Conservation (phyloP, 2,329 filamentous ascomycete genomes). For the Alternaria novae-zelandiae region DNA sequence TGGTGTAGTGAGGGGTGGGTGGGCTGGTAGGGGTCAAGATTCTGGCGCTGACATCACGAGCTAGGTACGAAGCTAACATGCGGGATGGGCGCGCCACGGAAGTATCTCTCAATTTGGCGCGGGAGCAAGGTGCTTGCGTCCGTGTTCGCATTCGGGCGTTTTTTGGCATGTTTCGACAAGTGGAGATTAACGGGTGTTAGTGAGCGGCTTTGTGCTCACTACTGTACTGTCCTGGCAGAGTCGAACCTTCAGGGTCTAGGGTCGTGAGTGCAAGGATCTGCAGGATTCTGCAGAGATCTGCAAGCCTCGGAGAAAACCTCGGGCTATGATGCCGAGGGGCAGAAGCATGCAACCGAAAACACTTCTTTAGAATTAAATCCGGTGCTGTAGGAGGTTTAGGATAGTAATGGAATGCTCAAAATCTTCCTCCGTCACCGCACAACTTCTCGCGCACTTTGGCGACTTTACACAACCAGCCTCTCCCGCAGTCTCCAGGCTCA, state of each 20-base stretch:
- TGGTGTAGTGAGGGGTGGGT: background rate
- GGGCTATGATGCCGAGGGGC: background rate
- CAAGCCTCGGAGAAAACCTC: background rate
- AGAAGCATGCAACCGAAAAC: background rate
- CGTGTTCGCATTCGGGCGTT: background rate
- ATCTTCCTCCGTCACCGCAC: background rate
- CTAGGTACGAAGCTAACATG: background rate
- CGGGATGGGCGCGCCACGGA: background rate
- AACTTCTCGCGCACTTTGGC: background rate
- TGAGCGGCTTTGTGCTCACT: background rate
- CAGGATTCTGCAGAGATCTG: background rate
- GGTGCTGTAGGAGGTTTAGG: background rate
- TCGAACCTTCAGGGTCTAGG: background rate
- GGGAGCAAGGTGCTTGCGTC: background rate
- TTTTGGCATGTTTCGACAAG: background rate
- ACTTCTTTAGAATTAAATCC: background rate
- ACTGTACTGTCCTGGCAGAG: background rate
- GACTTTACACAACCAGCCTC: background rate
- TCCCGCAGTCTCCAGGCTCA: background rate
- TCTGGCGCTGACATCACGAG: background rate
- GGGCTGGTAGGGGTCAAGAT: background rate
- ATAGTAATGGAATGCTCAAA: background rate
- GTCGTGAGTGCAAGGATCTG: background rate
- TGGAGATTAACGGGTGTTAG: background rate
- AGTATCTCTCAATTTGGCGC: background rate